A percentile compares a stretch with the other conserved stretches of the same genome.
Conservation (phyloP, 768 basidiomycete genomes). For the Suillus brevipes region DNA sequence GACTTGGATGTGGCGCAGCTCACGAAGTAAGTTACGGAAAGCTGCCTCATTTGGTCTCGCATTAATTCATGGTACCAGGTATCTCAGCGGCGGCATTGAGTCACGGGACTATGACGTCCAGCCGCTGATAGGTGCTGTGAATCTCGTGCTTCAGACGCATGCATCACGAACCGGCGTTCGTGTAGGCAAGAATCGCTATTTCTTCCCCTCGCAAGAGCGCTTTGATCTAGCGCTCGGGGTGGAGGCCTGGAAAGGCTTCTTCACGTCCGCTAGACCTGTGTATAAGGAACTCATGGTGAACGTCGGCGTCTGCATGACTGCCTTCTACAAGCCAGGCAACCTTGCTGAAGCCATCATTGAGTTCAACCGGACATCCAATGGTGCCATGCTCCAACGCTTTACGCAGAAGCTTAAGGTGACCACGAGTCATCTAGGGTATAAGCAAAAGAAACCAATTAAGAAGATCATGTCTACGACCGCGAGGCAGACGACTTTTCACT, state of each 20-base stretch:
- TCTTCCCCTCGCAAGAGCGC: constrained; percentile 39
- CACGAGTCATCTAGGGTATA: constrained; percentile 57
- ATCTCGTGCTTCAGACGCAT: constrained; percentile 46
- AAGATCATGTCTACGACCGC: constrained; percentile 42
- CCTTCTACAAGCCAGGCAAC: constrained; percentile 60
- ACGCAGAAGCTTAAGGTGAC: constrained; percentile 57
- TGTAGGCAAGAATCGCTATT: constrained; percentile 52
- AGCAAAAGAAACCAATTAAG: constrained; percentile 47
- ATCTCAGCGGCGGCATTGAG: constrained; percentile 38
- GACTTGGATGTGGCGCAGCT: constrained; percentile 34
- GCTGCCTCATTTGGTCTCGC: neutral
- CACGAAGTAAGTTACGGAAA: constrained; percentile 30
- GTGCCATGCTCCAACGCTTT: constrained; percentile 48
- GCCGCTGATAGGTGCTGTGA: constrained; percentile 47
- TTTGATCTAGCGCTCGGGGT: constrained; percentile 37
- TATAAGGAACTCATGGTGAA: constrained; percentile 54
- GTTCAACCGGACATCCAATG: constrained; percentile 43
- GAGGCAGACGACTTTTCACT: constrained; percentile 50
- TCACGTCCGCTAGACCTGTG: constrained; percentile 49
- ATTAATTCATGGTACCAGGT: constrained; percentile 30
- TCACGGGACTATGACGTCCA: constrained; percentile 41
- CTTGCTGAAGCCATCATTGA: constrained; percentile 57
- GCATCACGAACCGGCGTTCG: constrained; percentile 45
- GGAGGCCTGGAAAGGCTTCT: constrained; percentile 50
- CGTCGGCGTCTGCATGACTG: constrained; percentile 53